phyloP scores from a whole-genome alignment of 495 filamentous ascomycete genomes.

The Daldinia decipiens region DNA sequence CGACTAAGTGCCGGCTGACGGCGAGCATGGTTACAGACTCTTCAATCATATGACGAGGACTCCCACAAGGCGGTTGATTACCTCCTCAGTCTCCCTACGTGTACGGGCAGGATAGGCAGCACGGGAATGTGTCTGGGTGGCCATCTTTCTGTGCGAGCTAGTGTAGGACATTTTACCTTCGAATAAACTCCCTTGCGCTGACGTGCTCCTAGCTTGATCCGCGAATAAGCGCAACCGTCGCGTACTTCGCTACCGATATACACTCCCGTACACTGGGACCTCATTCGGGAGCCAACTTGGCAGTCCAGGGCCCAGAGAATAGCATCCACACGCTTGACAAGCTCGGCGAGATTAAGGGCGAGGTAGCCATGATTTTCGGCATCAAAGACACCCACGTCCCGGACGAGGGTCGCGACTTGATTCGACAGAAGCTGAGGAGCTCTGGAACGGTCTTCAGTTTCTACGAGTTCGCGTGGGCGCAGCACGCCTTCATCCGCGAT shows the following conservation, averaged over 20 bases:
- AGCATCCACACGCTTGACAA: conserved; percentile 58
- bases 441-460: conserved; percentile 79
- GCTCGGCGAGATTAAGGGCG: conserved; percentile 77
- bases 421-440: conserved; percentile 83
- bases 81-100: conserved; percentile 79
- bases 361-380: conserved; percentile 85
- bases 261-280: conserved; percentile 79
- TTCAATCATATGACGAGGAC: conserved; percentile 91
- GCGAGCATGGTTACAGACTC: conserved; percentile 61
- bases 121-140: conserved; percentile 98
- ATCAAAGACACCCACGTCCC: conserved; percentile 92
- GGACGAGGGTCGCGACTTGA: conserved; percentile 83
- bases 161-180: conserved; percentile 49
- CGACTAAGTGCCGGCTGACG: conserved; percentile 23
- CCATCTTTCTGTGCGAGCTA: conserved; percentile 86
- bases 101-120: conserved; percentile 83
- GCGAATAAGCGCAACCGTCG: conserved; percentile 77
- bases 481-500: conserved; percentile 97
- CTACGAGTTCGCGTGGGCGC: conserved; percentile 90
- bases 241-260: conserved; percentile 94
- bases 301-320: conserved; percentile 42
- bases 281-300: conserved; percentile 47
- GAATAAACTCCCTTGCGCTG: conserved; percentile 8
- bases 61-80: conserved; percentile 75
- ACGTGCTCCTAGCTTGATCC: conserved; percentile 65